phyloP scores from a whole-genome alignment of 108 stramenopile genomes.

The Nitzschia putrida region DNA sequence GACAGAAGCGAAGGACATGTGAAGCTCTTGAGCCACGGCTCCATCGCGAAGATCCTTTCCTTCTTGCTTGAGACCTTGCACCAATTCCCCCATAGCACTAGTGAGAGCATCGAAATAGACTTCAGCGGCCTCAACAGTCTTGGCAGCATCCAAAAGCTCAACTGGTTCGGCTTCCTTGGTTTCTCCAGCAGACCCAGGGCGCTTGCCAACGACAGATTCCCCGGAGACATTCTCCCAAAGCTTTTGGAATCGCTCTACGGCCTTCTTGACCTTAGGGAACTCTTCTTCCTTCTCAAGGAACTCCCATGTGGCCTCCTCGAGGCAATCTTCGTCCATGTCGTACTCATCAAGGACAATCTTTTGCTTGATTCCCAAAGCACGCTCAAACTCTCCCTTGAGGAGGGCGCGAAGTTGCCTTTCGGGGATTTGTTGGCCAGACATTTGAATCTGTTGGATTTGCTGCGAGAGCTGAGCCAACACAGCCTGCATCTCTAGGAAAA shows the following conservation, averaged over 20 bases:
- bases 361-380: slow-evolving; percentile 65
- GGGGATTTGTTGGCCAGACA: slow-evolving; percentile 82
- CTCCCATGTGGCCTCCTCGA: slow-evolving; percentile 90
- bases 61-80: slow-evolving; percentile 52
- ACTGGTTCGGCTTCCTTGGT: slow-evolving; percentile 27
- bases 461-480: slow-evolving; percentile 80
- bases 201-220: slow-evolving; percentile 67
- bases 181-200: slow-evolving; percentile 47
- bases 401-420: slow-evolving; percentile 73
- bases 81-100: slow-evolving; percentile 63
- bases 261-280: slow-evolving; percentile 69
- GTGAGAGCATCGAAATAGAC: slow-evolving; percentile 83
- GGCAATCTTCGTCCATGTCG: slow-evolving; percentile 86
- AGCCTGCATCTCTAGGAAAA: slow-evolving; percentile 84
- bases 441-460: slow-evolving; percentile 84
- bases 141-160: slow-evolving; percentile 59
- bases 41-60: slow-evolving; percentile 74
- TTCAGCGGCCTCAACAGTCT: slow-evolving; percentile 70
- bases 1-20: slow-evolving; percentile 73
- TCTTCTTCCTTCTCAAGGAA: slow-evolving; percentile 63
- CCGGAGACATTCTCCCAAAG: slow-evolving; percentile 84
- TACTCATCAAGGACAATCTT: slow-evolving; percentile 67
- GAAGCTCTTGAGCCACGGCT: slow-evolving; percentile 62
- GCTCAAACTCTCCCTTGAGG: slow-evolving; percentile 75
- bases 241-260: slow-evolving; percentile 85